Evolutionary conservation across 176 grass and related monocot genomes (phyloP), one percentile per base, ranked within the genome.

Genomic region (Bromus sterilis): DNA sequence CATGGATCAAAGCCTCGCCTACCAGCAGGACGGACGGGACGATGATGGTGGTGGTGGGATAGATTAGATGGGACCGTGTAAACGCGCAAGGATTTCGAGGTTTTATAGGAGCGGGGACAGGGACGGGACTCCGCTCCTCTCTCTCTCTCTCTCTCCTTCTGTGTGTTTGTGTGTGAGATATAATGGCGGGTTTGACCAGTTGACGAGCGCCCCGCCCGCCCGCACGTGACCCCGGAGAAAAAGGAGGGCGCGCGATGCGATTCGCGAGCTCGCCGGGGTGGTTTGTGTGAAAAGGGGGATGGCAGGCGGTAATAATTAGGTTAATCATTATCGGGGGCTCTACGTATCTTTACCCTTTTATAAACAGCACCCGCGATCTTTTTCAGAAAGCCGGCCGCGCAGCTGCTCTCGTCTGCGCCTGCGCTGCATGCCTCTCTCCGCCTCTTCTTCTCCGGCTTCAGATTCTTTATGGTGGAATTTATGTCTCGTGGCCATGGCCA

Each of bases 141-240:
- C 28, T 6, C 31, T n/a, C n/a, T n/a, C n/a, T n/a, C 29, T 14
- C 37, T 13, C n/a, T 75, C n/a, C 46, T 36, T 31, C 53, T 56
- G 66, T 41, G 2, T 67, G 33, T 33, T 79, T 84, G 66, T 73
- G 74, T 67, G 80, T 73, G 70, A 48, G 70, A 39, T 71, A 78
- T 80, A 84, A 93, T 83, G 83, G 78, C 76, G 87, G 39, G 42
- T 93, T 96, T 93, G 93, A 96, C 90, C 85, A 29, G 77, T 72
- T 87, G 85, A 84, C 88, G 71, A 73, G 48, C 66, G 34, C 64
- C 20, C 20, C 61, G 62, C 36, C 3, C 42, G 15, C 46, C 68
- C 84, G 71, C 85, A 89, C 93, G 89, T 91, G 90, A 88, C 82
- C 59, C 59, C 60, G 40, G 57, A 26, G 36, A 15, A 20, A 55